Base-by-base conservation (phyloP, 1,284 basidiomycete genomes). In the Filobasidium uniguttulatum region DNA sequence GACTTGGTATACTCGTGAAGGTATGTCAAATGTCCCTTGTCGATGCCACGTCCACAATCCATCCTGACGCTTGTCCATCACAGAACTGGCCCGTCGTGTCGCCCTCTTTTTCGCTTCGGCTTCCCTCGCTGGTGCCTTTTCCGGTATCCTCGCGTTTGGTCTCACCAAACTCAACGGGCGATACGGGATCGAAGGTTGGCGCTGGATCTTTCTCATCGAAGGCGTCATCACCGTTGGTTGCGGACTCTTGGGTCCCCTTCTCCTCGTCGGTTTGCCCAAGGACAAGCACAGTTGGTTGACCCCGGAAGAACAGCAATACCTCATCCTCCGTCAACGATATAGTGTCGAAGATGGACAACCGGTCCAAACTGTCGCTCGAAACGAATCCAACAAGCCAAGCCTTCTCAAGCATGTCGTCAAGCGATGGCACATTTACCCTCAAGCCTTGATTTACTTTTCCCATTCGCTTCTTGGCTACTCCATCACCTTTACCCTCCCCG, bases 161-260 rank as follows among this genome's bases (percentile, higher is more conserved):
- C 14, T 43, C 12, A 43, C 40, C 19, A 8, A 14, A 3, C 20
- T 43, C 12, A 20, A 43, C 5, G 40, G 40, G 12, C 23, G 26
- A 28, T 29, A 43, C 40, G 40, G 40, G 3, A 43, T 43, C 15
- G 40, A 26, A 15, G 40, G 40, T 5, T 43, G 40, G 40, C 26
- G 40, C 15, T 43, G 40, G 40, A 12, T 43, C 25, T 43, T 43
- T 26, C 14, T 43, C 25, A 19, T 43, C 26, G 40, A 43, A 43
- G 40, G 40, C 26, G 19, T 43, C 19, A 43, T 43, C 22, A 43
- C 40, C 15, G 15, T 29, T 19, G 40, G 40, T 15, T 26, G 10
- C 29, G 40, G 40, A 17, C 20, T 43, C 15, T 26, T 43, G 14
- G 22, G 22, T 9, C 22, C 26, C 15, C 15, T 43, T 19, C 23